Conservation (phyloP, 352 stramenopile genomes). For the Stramenopiles sp. region DNA sequence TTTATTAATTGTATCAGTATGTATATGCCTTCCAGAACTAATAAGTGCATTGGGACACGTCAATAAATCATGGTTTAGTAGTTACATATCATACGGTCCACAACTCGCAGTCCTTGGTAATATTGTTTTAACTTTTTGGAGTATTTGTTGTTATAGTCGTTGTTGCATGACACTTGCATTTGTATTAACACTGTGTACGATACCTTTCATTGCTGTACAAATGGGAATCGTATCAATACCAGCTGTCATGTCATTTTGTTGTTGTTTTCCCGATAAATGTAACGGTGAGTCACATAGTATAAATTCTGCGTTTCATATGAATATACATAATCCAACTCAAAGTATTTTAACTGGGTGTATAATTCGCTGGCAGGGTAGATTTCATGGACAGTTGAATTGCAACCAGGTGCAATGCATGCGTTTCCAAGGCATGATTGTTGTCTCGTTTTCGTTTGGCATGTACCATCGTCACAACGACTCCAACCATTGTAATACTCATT, state of each 20-base stretch:
- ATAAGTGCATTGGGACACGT: neutral
- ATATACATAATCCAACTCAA: neutral
- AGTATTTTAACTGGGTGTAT: neutral
- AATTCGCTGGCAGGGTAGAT: neutral
- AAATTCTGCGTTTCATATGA: neutral
- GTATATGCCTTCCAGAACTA: neutral
- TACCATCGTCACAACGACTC: constrained; percentile 78
- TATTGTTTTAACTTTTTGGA: neutral
- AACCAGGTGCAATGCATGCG: constrained; percentile 68
- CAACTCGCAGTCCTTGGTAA: neutral
- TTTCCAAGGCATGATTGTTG: constrained; percentile 81
- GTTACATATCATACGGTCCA: neutral
- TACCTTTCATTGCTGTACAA: neutral
- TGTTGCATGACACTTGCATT: neutral
- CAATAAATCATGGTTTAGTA: neutral
- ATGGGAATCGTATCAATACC: neutral
- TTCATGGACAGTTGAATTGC: constrained; percentile 28
- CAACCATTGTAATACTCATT: constrained; percentile 66
- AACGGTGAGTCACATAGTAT: neutral
- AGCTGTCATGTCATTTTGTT: neutral
- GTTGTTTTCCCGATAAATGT: neutral
- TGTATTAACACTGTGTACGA: neutral
- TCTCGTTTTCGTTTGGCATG: constrained; percentile 73
- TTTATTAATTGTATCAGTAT: neutral
- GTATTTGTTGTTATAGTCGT: neutral